phyloP scores from a whole-genome alignment of 306 rosid genomes.

The Potentilla sterilis region DNA sequence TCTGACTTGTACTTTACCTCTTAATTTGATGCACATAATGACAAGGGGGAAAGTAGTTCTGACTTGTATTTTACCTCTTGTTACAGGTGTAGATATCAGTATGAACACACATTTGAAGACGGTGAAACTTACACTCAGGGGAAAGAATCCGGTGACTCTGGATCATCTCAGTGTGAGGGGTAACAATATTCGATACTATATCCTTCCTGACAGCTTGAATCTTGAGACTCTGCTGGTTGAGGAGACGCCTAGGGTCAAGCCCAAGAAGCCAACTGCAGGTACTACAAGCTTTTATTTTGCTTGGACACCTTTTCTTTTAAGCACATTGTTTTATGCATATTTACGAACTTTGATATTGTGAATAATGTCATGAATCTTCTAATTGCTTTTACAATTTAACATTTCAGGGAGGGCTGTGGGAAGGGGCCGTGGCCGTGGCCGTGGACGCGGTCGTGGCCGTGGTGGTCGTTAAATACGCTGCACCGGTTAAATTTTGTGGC shows the following conservation, averaged over 20 bases:
- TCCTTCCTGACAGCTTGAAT: constrained; percentile 73
- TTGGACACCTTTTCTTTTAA: neutral
- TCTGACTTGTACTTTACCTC: constrained; percentile 32
- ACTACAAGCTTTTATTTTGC: constrained; percentile 15
- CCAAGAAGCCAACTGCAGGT: constrained; percentile 98
- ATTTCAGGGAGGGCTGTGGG: constrained; percentile 79
- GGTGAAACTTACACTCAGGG: constrained; percentile 84
- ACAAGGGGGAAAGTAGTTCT: constrained; percentile 2
- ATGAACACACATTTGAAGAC: constrained; percentile 94
- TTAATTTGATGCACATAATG: neutral
- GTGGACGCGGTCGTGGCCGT: constrained; percentile 86
- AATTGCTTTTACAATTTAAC: constrained; percentile 14
- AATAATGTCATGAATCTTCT: constrained; percentile 13
- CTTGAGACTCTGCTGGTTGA: constrained; percentile 74
- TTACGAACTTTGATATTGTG: neutral
- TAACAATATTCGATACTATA: constrained; percentile 81
- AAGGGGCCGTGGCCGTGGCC: constrained; percentile 76
- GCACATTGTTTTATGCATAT: neutral
- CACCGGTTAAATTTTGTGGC: constrained; percentile 35
- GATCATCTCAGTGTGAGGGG: constrained; percentile 98
- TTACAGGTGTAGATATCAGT: constrained; percentile 77
- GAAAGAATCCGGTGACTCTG: constrained; percentile 88
- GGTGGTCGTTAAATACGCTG: constrained; percentile 46
- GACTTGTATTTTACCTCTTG: constrained; percentile 27
- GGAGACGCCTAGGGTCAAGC: constrained; percentile 87